Conservation (phyloP, 2,329 filamentous ascomycete species). For the Fusarium sp. region DNA sequence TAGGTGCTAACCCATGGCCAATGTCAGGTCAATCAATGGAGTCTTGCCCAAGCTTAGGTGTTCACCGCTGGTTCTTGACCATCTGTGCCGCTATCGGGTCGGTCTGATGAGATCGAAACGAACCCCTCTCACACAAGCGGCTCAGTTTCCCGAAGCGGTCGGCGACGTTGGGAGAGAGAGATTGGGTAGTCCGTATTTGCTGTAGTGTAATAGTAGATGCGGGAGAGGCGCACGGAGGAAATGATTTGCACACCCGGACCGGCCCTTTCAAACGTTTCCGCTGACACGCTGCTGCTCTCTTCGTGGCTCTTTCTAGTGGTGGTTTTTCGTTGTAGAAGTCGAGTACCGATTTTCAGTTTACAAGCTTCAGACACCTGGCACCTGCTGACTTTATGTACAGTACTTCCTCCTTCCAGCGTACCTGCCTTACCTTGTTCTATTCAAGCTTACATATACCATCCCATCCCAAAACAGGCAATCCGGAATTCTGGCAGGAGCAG, state of each 20-base stretch:
- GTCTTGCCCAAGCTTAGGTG: constrained; percentile 4
- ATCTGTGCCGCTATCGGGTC: constrained; percentile 35
- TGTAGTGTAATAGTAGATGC: constrained; percentile 8
- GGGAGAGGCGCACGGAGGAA: constrained; percentile 14
- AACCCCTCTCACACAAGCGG: constrained; percentile 35
- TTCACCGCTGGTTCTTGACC: constrained; percentile 43
- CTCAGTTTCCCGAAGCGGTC: constrained; percentile 36
- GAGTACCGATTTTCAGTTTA: constrained; percentile 2
- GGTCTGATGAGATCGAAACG: constrained; percentile 34
- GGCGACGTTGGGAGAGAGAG: constrained; percentile 14
- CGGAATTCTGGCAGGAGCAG: constrained; percentile 19
- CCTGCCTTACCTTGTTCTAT: neutral
- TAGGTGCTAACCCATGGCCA: constrained; percentile 41
- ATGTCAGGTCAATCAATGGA: constrained; percentile 7
- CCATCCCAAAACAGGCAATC: constrained; percentile 5
- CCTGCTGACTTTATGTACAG: constrained; percentile 6
- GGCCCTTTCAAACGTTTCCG: constrained; percentile 13
- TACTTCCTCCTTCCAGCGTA: neutral
- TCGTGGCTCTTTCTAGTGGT: neutral
- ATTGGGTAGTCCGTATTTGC: constrained; percentile 15
- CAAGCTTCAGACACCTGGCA: neutral
- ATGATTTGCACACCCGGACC: constrained; percentile 27
- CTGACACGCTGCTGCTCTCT: neutral
- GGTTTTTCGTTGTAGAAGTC: neutral
- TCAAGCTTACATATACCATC: neutral